A percentile compares a stretch with the other conserved stretches of the same genome.
phyloP scores from a whole-genome alignment of 805 yeast genomes.

The Myxozyma lipomycoides region DNA sequence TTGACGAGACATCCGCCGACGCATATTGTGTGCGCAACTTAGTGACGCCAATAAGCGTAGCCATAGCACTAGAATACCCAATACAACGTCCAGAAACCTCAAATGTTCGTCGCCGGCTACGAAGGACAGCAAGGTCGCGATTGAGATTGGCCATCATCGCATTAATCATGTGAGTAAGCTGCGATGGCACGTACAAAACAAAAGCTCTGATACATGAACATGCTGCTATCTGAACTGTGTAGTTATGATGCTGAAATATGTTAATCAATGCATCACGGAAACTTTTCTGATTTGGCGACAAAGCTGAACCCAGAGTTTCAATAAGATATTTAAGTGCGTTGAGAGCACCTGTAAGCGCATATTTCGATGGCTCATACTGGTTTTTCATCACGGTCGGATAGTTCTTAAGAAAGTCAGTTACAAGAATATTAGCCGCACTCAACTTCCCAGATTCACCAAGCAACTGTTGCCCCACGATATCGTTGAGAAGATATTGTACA shows the following conservation, averaged over 20 bases:
- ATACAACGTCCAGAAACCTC: constrained; percentile 25
- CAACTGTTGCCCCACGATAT: constrained; percentile 30
- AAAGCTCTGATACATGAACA: constrained; percentile 25
- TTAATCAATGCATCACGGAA: constrained; percentile 19
- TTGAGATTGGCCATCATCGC: constrained; percentile 26
- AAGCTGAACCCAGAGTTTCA: constrained; percentile 34
- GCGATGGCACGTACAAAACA: constrained; percentile 29
- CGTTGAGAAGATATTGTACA: constrained; percentile 30
- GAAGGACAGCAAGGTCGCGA: constrained; percentile 28
- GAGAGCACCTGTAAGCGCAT: constrained; percentile 29
- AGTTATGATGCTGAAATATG: constrained; percentile 25
- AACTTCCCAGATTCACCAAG: constrained; percentile 35
- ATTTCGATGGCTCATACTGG: constrained; percentile 28
- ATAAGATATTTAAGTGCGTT: constrained; percentile 29
- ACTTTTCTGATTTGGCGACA: constrained; percentile 27
- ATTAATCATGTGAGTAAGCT: constrained; percentile 28
- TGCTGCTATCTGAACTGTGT: constrained; percentile 25
- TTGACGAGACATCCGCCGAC: constrained; percentile 44
- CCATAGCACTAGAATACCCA: constrained; percentile 34
- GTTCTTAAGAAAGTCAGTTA: constrained; percentile 29
- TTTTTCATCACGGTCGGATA: constrained; percentile 30
- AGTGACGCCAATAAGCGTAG: constrained; percentile 33
- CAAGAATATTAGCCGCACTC: constrained; percentile 28
- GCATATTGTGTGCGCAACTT: constrained; percentile 39
- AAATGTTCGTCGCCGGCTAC: constrained; percentile 18